Evolutionary conservation across 2,329 filamentous ascomycete species (phyloP), one percentile per base, ranked within the genome.

Genomic region (Fusarium circinatum): DNA sequence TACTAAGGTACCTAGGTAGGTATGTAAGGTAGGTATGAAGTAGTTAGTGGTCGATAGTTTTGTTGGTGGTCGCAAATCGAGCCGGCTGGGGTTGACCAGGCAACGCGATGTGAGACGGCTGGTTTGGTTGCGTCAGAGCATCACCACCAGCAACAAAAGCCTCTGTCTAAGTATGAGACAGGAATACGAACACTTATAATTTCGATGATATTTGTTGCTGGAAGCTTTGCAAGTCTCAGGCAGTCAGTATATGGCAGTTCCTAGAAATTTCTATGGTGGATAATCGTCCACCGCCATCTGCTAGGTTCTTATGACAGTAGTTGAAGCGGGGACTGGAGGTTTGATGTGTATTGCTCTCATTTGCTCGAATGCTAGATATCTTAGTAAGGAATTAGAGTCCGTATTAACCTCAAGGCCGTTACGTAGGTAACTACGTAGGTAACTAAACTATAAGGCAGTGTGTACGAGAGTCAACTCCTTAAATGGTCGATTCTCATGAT

Each of bases 301-400:
- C 52, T 36, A 61, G 51, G 56, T 62, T 68, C 38, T 58, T 57
- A 51, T 60, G 41, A 59, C 67, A 68, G 51, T 54, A 68, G 64
- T 67, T 34, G 39, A 66, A 66, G 76, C 68, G 73, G 66, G 68
- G 72, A 65, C 70, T 58, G 64, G 72, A 71, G 70, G 59, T 52
- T 71, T 62, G 70, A 79, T 78, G 77, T 79, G 77, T 77, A 71
- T 75, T 61, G 42, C 64, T 75, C 72, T 74, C 68, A 79, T 79
- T 79, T 79, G 77, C 63, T 66, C 71, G 51, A 47, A 49, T 56
- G 41, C 24, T 28, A 45, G 30, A 56, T 68, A 45, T 42, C 62
- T 65, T 61, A 57, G 60, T 66, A 66, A 56, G 60, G 39, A 51
- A 38, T 58, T 48, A 38, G 30, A 26, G 36, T 44, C 30, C 41